Evolutionary conservation across 2,329 filamentous ascomycete species (phyloP).

Genomic region (Neofusicoccum laricinum): DNA sequence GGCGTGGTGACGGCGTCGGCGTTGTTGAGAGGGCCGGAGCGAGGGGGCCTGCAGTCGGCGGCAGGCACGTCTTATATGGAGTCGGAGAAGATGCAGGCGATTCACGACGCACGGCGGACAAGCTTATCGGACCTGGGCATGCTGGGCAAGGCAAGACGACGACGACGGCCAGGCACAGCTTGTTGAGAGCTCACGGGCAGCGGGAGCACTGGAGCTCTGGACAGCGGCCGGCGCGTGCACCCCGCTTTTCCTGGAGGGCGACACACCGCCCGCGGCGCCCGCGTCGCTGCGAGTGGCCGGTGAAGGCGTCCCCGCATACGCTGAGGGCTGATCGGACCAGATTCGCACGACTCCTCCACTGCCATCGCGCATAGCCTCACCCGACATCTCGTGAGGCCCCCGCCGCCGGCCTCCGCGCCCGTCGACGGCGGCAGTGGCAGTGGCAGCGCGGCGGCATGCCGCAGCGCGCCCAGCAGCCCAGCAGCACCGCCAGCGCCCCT

Average conservation of each 20-base stretch:
- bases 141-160: not conserved
- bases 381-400: not conserved
- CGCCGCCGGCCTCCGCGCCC: not conserved
- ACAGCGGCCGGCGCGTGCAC: not conserved
- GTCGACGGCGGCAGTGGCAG: not conserved
- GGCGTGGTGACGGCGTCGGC: not conserved
- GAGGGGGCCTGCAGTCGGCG: not conserved
- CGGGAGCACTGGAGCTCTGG: constrained; percentile 8
- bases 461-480: not conserved
- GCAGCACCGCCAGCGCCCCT: not conserved
- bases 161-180: constrained; percentile 6
- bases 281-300: not conserved
- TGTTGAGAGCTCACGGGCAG: constrained; percentile 10
- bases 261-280: not conserved
- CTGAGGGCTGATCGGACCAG: not conserved
- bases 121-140: not conserved
- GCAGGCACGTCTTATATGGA: not conserved
- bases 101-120: not conserved
- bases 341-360: not conserved
- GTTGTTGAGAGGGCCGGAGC: not conserved
- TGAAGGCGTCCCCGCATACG: constrained; percentile 1
- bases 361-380: not conserved
- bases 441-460: not conserved
- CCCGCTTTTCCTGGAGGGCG: not conserved
- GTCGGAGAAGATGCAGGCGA: not conserved